A percentile compares a stretch with the other conserved stretches of the same genome.
Conservation (phyloP, 805 yeast genomes). For the Blastobotrys peoriensis region DNA sequence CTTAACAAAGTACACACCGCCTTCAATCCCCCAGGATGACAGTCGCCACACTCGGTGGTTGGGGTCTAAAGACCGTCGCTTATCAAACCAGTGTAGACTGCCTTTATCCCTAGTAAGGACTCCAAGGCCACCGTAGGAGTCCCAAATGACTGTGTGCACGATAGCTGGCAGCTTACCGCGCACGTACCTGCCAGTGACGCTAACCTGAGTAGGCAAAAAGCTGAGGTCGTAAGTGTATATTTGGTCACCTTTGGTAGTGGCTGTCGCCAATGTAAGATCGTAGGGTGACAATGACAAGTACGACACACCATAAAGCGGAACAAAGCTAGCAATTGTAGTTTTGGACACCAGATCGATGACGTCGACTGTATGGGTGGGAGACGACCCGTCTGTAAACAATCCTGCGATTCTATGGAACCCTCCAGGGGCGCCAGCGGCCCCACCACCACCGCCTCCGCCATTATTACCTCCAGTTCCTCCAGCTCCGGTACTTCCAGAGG, state of each 20-base stretch:
- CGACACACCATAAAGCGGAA: conserved; percentile 60
- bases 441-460: background rate
- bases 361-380: conserved; percentile 31
- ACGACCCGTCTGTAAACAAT: conserved; percentile 19
- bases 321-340: conserved; percentile 38
- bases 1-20: conserved; percentile 6
- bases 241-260: conserved; percentile 53
- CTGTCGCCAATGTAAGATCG: conserved; percentile 51
- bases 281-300: conserved; percentile 54
- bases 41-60: conserved; percentile 21
- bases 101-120: conserved; percentile 51
- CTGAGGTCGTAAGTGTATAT: conserved; percentile 61
- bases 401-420: conserved; percentile 12
- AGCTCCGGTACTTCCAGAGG: background rate
- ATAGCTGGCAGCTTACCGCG: conserved; percentile 60
- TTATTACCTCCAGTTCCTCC: background rate
- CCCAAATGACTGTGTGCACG: conserved; percentile 50
- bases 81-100: conserved; percentile 55
- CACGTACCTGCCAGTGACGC: conserved; percentile 49
- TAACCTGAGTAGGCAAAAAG: conserved; percentile 43
- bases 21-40: conserved; percentile 20
- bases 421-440: background rate
- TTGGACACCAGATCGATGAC: conserved; percentile 43
- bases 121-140: conserved; percentile 41
- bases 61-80: conserved; percentile 16